Evolutionary conservation across 345 rosid species (phyloP), one percentile per base, ranked within the genome.

Genomic region (Mallotus nudiflorus): DNA sequence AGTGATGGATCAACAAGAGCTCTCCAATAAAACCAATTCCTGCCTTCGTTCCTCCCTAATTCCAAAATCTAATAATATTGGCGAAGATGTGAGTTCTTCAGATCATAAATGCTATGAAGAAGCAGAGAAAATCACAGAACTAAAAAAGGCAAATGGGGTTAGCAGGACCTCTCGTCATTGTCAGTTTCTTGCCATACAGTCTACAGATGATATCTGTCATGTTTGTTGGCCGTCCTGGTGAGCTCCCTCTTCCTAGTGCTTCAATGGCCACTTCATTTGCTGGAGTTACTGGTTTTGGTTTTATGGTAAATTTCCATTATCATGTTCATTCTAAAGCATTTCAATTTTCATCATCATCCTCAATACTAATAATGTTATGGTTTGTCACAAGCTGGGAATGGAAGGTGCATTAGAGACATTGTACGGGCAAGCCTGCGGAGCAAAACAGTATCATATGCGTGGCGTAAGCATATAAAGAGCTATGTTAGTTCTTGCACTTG

Each of bases 231-330:
- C 82, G 56, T 22, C 85, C 72, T 3, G 82, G 73, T 0, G 74
- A 67, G 76, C 69, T 82, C 16, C 40, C 79, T 40, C 81, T 82
- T 6, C 44, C 85, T 10, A 65, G 85, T 40, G 78, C 85, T 76
- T 82, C 85, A 24, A 73, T 79, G 76, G 85, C 85, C n/a, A 70
- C 83, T 71, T 82, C 83, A 0, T 79, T 82, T 68, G 81, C 83
- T 54, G 73, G 74, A n/a, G 81, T 82, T 9, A 82, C 85, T 52
- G 81, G 81, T 20, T 79, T 70, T 67, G 44, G 83, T 54, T 59
- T 68, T 55, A 58, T 79, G 84, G 82, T 81, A 73, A 67, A 2
- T n/a, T n/a, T n/a, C n/a, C n/a, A n/a, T n/a, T n/a, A n/a, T n/a
- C n/a, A n/a, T n/a, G n/a, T n/a, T n/a, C n/a, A n/a, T 33, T 33